Conservation (phyloP, 1,284 basidiomycete genomes). For the Phellopilus nigrolimitatus region DNA sequence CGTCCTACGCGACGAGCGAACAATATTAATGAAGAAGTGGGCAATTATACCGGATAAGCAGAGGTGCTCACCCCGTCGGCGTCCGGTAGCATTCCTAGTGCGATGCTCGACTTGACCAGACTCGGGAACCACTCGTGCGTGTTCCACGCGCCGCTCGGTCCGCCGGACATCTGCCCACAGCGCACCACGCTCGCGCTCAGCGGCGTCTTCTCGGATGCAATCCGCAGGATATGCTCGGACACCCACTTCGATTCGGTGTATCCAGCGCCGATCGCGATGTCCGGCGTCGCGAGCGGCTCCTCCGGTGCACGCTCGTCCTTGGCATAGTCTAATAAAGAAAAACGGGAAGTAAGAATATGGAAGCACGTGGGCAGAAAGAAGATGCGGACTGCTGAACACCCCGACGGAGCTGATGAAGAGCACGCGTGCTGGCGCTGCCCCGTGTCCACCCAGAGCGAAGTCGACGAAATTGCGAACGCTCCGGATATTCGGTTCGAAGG, state of each 20-base stretch:
- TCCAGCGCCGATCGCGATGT: slow-evolving; percentile 28
- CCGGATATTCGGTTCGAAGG: slow-evolving; percentile 33
- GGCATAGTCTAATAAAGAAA: not conserved
- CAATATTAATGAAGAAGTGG: not conserved
- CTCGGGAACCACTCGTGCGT: slow-evolving; percentile 20
- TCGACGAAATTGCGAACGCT: slow-evolving; percentile 38
- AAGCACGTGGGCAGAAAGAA: not conserved
- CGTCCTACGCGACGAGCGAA: not conserved
- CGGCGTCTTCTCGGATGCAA: slow-evolving; percentile 23
- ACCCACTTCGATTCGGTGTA: slow-evolving; percentile 67
- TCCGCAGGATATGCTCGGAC: slow-evolving; percentile 22
- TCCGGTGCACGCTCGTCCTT: not conserved
- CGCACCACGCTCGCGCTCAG: slow-evolving; percentile 21
- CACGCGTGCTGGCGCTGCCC: slow-evolving; percentile 18
- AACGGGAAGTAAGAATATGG: not conserved
- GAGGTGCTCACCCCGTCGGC: slow-evolving; percentile 25
- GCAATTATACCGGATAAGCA: not conserved
- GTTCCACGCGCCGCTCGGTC: slow-evolving; percentile 16
- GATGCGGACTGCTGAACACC: slow-evolving; percentile 6
- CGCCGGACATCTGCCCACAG: slow-evolving; percentile 17
- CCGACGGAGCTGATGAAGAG: slow-evolving; percentile 24
- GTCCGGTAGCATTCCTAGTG: slow-evolving; percentile 14
- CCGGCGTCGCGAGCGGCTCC: not conserved
- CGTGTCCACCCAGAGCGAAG: slow-evolving; percentile 32
- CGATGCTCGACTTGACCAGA: slow-evolving; percentile 18